A percentile compares a stretch with the other conserved stretches of the same genome.
Conservation (phyloP, 1,284 basidiomycete genomes). For the Sporisorium scitamineum region DNA sequence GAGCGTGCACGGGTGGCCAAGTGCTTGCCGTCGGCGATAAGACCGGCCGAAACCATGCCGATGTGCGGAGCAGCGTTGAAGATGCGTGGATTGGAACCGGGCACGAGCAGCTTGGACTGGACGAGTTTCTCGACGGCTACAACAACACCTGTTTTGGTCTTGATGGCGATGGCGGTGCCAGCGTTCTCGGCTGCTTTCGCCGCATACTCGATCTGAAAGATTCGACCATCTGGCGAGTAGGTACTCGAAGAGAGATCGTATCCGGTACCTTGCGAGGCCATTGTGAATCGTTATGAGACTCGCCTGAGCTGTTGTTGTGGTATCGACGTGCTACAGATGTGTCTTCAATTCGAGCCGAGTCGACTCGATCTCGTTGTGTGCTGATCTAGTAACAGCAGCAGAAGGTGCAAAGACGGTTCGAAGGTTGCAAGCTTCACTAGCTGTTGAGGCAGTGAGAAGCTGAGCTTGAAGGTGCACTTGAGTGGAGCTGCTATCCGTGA, state of each 20-base stretch:
- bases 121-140: constrained; percentile 93
- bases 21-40: constrained; percentile 93
- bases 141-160: constrained; percentile 92
- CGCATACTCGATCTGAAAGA: constrained; percentile 98
- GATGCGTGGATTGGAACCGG: constrained; percentile 91
- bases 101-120: constrained; percentile 96
- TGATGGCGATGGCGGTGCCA: constrained; percentile 80
- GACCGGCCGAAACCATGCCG: constrained; percentile 84
- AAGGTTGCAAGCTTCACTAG: background rate
- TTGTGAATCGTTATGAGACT: constrained; percentile 66
- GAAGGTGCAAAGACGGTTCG: background rate
- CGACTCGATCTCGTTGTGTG: background rate
- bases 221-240: constrained; percentile 97
- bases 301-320: background rate
- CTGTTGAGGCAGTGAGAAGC: background rate
- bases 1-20: constrained; percentile 86
- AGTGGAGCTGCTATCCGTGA: background rate
- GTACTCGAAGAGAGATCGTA: constrained; percentile 99
- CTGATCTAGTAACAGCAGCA: background rate
- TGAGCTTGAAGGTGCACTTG: background rate
- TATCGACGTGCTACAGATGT: background rate
- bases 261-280: constrained; percentile 98
- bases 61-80: constrained; percentile 93
- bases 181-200: constrained; percentile 98
- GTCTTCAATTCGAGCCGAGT: background rate